Conservation (phyloP, 495 filamentous ascomycete species). For the Hyaloscypha bicolor region DNA sequence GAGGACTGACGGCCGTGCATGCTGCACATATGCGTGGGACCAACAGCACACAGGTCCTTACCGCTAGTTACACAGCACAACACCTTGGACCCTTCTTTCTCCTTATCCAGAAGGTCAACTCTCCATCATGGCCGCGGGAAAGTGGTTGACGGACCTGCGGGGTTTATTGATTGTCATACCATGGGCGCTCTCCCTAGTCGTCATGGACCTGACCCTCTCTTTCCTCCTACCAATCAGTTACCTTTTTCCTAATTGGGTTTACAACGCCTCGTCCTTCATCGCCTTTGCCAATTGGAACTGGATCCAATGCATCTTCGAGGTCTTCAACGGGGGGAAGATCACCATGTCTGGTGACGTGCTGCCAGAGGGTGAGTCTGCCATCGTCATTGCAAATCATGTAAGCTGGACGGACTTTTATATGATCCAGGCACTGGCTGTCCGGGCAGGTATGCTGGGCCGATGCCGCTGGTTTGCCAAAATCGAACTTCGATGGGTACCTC, state of each 20-base stretch:
- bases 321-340: constrained; percentile 49
- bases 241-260: constrained; percentile 48
- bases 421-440: constrained; percentile 56
- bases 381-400: constrained; percentile 60
- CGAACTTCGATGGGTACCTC: constrained; percentile 55
- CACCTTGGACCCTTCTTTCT: neutral
- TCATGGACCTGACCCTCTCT: constrained; percentile 53
- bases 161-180: constrained; percentile 47
- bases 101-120: neutral
- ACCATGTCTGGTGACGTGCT: constrained; percentile 50
- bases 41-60: neutral
- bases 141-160: constrained; percentile 38
- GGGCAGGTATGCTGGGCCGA: constrained; percentile 54
- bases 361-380: constrained; percentile 50
- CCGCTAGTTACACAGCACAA: constrained; percentile 4
- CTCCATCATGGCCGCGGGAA: constrained; percentile 15
- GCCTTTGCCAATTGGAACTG: constrained; percentile 53
- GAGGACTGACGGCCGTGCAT: neutral
- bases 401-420: constrained; percentile 63
- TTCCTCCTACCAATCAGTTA: constrained; percentile 51
- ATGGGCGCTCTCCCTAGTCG: constrained; percentile 50
- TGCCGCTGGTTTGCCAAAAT: constrained; percentile 62
- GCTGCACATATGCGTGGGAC: neutral
- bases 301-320: constrained; percentile 55
- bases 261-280: constrained; percentile 51